These are phyloP conservation scores for Phytophthora sojae DNA, from an alignment of 352 stramenopile species.

Conservation along the genomic window DNA sequence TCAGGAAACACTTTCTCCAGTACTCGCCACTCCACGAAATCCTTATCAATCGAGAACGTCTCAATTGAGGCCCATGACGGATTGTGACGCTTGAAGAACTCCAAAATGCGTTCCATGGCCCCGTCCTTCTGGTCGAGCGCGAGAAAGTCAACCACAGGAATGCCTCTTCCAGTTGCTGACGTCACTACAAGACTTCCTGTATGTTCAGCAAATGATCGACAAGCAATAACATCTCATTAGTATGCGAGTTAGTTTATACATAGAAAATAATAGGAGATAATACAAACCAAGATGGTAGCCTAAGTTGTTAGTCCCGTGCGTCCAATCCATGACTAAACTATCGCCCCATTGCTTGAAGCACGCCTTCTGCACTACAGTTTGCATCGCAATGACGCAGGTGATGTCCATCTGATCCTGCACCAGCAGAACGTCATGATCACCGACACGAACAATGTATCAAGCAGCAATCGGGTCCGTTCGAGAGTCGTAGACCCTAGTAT, in stretches of 20 bases:
- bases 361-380: conserved; percentile 8
- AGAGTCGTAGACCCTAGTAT: background rate
- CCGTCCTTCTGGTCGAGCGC: conserved; percentile 21
- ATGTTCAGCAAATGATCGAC: background rate
- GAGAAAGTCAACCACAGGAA: conserved; percentile 34
- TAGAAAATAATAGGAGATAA: too few species aligned
- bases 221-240: conserved; percentile 6
- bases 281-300: too few species aligned
- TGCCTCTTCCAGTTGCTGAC: conserved; percentile 17
- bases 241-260: background rate
- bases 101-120: conserved; percentile 18
- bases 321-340: too few species aligned
- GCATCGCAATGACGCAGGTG: conserved; percentile 8
- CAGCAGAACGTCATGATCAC: conserved; percentile 12
- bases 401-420: conserved; percentile 18
- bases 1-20: conserved; percentile 1
- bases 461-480: background rate
- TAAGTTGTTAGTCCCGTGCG: too few species aligned
- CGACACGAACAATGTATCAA: conserved; percentile 3
- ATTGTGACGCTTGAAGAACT: conserved; percentile 10
- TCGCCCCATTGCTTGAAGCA: conserved; percentile 3
- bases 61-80: background rate
- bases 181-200: conserved; percentile 27
- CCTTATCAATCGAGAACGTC: conserved; percentile 3
- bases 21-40: conserved; percentile 21